phyloP scores from a whole-genome alignment of 2,329 filamentous ascomycete genomes.

The Colletotrichum endophyticum region DNA sequence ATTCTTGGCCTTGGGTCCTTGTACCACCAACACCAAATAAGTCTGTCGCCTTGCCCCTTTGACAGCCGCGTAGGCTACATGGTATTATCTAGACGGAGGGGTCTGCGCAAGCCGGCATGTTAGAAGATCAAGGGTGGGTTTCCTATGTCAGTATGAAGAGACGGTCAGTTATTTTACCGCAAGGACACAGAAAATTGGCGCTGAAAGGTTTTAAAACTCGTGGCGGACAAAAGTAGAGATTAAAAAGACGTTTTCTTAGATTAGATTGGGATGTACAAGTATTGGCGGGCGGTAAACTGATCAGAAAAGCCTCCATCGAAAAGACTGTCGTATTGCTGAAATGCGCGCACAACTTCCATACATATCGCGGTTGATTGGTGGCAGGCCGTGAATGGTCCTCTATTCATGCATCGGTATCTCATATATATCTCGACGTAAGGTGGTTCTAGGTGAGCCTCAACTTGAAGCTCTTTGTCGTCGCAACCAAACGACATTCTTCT shows the following conservation, averaged over 20 bases:
- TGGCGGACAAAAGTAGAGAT: neutral
- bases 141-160: neutral
- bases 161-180: neutral
- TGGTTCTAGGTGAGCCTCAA: neutral
- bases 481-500: neutral
- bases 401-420: slow-evolving; percentile 6
- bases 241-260: neutral
- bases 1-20: neutral
- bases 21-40: neutral
- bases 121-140: neutral
- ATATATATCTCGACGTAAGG: neutral
- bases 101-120: neutral
- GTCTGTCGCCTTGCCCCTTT: neutral
- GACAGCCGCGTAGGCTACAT: neutral
- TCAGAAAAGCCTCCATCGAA: neutral
- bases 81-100: neutral
- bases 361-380: neutral
- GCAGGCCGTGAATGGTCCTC: neutral
- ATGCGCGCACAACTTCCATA: neutral
- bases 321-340: neutral
- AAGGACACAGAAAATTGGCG: neutral
- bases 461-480: neutral
- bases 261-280: neutral
- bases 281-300: neutral
- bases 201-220: neutral